Evolutionary conservation across 441 rosid genomes (phyloP), one percentile per base, ranked within the genome.

Genomic region (Populus tomentosa): DNA sequence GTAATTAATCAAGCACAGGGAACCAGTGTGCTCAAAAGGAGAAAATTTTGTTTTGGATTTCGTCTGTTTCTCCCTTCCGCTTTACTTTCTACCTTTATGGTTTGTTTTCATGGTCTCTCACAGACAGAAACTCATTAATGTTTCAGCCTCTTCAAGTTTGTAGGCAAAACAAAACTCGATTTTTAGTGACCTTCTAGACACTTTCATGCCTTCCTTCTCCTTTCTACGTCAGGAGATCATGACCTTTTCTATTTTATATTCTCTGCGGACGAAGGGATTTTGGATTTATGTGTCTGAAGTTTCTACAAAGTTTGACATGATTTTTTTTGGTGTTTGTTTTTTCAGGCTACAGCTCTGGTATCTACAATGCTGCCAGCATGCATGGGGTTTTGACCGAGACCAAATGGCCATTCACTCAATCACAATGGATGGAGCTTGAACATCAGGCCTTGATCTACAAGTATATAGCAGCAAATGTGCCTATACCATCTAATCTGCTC

Each of bases 401-500:
- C 5, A 87, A 85, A 86, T 93, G 94, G 20, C 93, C 94, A 62
- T 95, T 94, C 64, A 90, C 97, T 71, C 88, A 86, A 75, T 85
- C 94, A 32, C 99, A 95, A 79, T 94, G 97, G 98, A 87, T 88
- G 80, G 99, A 95, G 89, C 81, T 94, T 24, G 92, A 94, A 81
- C 95, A 90, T 78, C 98, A 94, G 74, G 97, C 98, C 10, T 88
- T 91, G 91, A 94, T 94, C 88, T 94, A 89, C 84, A 95, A 94
- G 81, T 91, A 92, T 81, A 85, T 95, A 53, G 85, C 83, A 30
- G 89, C 95, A 67, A 92, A 91, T 80, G 90, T 88, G 32, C 93
- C 97, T 66, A 87, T 95, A 61, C 99, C 99, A 36, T 79, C 95
- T 64, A 88, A 87, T 80, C 78, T 95, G 64, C 89, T 95, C 76